Percentiles rank a stretch among this genome's conserved stretches.
Conservation (phyloP, 768 basidiomycete genomes). For the Termitomyces titanicus region DNA sequence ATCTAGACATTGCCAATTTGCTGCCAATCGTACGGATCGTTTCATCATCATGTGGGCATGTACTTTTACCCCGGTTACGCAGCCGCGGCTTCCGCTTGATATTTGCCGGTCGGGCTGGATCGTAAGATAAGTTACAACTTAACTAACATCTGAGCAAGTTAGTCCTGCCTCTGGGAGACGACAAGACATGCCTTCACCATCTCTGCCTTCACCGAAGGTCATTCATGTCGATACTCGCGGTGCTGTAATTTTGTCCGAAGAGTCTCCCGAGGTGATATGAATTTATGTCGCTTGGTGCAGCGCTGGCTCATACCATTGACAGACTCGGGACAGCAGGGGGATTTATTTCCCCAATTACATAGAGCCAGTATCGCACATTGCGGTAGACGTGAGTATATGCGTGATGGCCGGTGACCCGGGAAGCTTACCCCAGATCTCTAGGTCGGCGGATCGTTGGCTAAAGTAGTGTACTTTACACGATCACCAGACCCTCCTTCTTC, state of each 20-base stretch:
- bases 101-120: slow-evolving; percentile 19
- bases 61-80: slow-evolving; percentile 6
- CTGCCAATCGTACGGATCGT: too few relatives aligned
- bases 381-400: slow-evolving; percentile 78
- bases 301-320: slow-evolving; percentile 11
- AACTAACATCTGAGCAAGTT: neutral
- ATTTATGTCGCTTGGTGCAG: slow-evolving; percentile 4
- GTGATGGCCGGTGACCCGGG: slow-evolving; percentile 5
- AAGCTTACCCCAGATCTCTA: slow-evolving; percentile 28
- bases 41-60: too few relatives aligned
- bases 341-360: slow-evolving; percentile 98
- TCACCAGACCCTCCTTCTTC: slow-evolving; percentile 83
- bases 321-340: slow-evolving; percentile 92
- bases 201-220: slow-evolving; percentile 76
- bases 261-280: slow-evolving; percentile 77
- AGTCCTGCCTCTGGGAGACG: slow-evolving; percentile 10
- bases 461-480: slow-evolving; percentile 97
- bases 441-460: slow-evolving; percentile 97
- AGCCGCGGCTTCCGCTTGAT: slow-evolving; percentile 6
- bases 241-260: slow-evolving; percentile 89
- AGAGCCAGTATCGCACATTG: slow-evolving; percentile 96
- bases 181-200: slow-evolving; percentile 43
- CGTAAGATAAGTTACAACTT: slow-evolving; percentile 23
- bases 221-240: slow-evolving; percentile 96
- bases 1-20: too few relatives aligned